These are phyloP conservation scores for Ottelia alismoides DNA, from an alignment of 106 monocot species.

Conservation along the genomic window DNA sequence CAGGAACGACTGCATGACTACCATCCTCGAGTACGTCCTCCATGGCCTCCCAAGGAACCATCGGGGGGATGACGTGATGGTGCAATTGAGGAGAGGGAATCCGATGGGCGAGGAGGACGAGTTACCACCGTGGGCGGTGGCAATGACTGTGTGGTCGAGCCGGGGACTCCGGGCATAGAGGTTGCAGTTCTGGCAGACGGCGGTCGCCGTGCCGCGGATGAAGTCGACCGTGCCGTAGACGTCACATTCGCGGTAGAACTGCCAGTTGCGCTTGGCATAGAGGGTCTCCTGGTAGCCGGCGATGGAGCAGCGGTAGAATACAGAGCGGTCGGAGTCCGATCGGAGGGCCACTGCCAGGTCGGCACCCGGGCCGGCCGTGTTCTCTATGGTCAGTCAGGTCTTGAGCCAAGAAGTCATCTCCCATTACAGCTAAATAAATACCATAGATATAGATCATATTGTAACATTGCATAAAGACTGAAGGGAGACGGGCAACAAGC, in stretches of 20 bases:
- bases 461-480: too few species aligned
- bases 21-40: constrained; percentile 45
- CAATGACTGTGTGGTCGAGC: constrained; percentile 27
- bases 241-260: constrained; percentile 71
- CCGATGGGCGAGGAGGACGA: constrained; percentile 37
- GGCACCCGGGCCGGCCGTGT: constrained; percentile 4
- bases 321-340: constrained; percentile 31
- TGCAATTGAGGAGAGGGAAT: constrained; percentile 48
- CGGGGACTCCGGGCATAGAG: constrained; percentile 45
- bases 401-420: constrained; percentile 7
- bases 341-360: constrained; percentile 55
- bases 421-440: constrained; percentile 3
- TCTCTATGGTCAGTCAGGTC: constrained; percentile 5
- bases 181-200: constrained; percentile 62
- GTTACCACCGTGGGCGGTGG: constrained; percentile 51
- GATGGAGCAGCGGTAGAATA: constrained; percentile 52
- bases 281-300: constrained; percentile 79
- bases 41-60: constrained; percentile 46
- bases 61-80: constrained; percentile 19
- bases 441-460: too few species aligned
- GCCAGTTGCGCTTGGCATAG: constrained; percentile 46
- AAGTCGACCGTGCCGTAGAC: constrained; percentile 74
- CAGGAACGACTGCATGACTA: constrained; percentile 52
- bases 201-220: constrained; percentile 69
- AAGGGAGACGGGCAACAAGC: too few species aligned